Evolutionary conservation across 371 early-diverging fungal species (phyloP).

Genomic region (Umbelopsis sp.): DNA sequence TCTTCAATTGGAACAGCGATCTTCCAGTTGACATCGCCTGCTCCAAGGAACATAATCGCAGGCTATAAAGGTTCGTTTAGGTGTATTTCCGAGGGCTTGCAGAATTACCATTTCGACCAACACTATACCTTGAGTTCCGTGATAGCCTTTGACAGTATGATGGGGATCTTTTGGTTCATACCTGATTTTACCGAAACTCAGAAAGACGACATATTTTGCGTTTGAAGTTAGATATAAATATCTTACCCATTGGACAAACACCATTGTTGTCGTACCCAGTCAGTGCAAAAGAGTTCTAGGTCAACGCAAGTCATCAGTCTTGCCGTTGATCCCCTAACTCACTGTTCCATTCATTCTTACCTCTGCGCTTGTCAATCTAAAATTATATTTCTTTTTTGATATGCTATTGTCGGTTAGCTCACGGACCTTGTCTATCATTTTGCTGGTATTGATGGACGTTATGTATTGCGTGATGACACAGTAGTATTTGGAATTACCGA

Average conservation of each 20-base stretch:
- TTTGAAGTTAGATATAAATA: neutral
- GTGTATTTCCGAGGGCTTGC: neutral
- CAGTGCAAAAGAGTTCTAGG: slow-evolving; percentile 49
- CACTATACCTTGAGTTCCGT: slow-evolving; percentile 52
- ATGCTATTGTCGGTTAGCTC: slow-evolving; percentile 50
- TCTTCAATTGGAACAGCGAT: slow-evolving; percentile 68
- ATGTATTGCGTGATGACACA: slow-evolving; percentile 75
- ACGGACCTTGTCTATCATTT: slow-evolving; percentile 67
- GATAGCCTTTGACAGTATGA: slow-evolving; percentile 67
- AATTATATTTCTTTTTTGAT: slow-evolving; percentile 64
- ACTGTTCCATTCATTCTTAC: slow-evolving; percentile 21
- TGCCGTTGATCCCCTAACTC: too few relatives aligned
- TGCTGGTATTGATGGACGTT: slow-evolving; percentile 70
- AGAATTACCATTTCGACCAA: neutral
- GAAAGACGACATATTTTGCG: neutral
- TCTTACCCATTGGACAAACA: slow-evolving; percentile 69
- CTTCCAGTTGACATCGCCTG: slow-evolving; percentile 91
- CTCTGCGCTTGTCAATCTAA: slow-evolving; percentile 54
- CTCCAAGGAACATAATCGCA: slow-evolving; percentile 81
- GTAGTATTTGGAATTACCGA: slow-evolving; percentile 44
- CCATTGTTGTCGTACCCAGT: slow-evolving; percentile 78
- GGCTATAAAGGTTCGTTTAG: slow-evolving; percentile 48
- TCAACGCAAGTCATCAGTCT: neutral
- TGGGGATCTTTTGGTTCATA: slow-evolving; percentile 54
- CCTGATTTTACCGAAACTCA: slow-evolving; percentile 32